phyloP scores from a whole-genome alignment of 2,329 filamentous ascomycete species.

The Pseudogymnoascus sp. region DNA sequence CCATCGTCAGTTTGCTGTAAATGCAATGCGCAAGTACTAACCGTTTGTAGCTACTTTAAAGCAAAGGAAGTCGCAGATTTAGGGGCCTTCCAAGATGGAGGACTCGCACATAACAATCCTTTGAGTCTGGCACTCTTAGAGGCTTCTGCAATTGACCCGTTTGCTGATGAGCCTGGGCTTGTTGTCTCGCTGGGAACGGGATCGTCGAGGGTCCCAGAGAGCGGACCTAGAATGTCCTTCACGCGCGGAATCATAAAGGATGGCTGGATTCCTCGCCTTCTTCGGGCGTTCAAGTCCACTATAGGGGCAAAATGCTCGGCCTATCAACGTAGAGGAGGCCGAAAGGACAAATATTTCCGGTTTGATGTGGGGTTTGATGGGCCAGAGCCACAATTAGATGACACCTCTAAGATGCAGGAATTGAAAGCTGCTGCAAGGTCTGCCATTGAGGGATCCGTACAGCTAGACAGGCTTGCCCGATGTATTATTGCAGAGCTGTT shows the following conservation, averaged over 20 bases:
- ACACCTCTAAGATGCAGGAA: constrained; percentile 13
- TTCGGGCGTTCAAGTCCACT: constrained; percentile 13
- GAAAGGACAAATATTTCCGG: constrained; percentile 13
- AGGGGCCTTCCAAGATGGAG: constrained; percentile 18
- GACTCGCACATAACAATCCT: constrained; percentile 14
- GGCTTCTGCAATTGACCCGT: constrained; percentile 13
- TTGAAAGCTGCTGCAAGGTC: constrained; percentile 7
- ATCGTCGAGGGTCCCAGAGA: neutral
- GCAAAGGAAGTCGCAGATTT: constrained; percentile 11
- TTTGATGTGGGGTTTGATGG: constrained; percentile 14
- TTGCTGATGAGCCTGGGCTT: constrained; percentile 10
- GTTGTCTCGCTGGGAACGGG: constrained; percentile 17
- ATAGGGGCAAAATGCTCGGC: constrained; percentile 11
- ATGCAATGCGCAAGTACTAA: neutral
- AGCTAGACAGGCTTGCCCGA: constrained; percentile 10
- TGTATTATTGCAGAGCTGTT: constrained; percentile 15
- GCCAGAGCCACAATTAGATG: constrained; percentile 13
- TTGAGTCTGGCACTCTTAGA: constrained; percentile 13
- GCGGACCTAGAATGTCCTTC: neutral
- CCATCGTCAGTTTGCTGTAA: constrained; percentile 10
- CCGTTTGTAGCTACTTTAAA: constrained; percentile 13
- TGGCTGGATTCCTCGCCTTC: constrained; percentile 15
- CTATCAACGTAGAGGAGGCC: neutral
- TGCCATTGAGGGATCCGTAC: neutral
- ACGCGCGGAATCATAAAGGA: neutral